Evolutionary conservation across 306 rosid species (phyloP), one percentile per base, ranked within the genome.

Genomic region (Prinsepia uniflora): DNA sequence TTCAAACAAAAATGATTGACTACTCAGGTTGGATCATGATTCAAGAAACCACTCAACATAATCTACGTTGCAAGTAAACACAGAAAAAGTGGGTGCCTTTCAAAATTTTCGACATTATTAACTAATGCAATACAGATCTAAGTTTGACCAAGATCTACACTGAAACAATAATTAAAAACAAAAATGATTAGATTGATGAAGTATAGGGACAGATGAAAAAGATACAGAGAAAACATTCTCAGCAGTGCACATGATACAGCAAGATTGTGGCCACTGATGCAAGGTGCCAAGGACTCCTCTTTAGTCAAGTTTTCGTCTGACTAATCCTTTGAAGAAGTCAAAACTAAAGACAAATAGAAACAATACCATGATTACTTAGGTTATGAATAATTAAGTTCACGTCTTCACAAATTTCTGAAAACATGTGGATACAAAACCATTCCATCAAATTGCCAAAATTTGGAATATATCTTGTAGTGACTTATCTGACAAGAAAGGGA

Each of bases 291-390:
- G 73, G 71, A 67, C 74, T 81, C 78, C 70, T 74, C 65, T 78
- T 87, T 81, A 87, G 36, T 77, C 77, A 64, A 89, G 90, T 76
- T 89, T 89, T 68, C 87, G 84, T 73, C 84, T 89, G 67, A 92
- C 75, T 72, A 92, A 79, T 70, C 98, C 94, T 67, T 80, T 86
- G 88, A 92, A 83, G 81, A 92, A 92, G 81, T 92, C 96, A 70
- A 92, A 87, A 75, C 92, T 87, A 88, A 53, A 61, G 71, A 65
- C 67, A 84, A 83, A 60, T 13, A 50, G 60, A 56, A 68, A 52
- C 63, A 73, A 24, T 63, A 73, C 75, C 45, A 72, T 65, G 48
- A 74, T 53, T 57, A 65, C 19, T 59, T 57, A 40, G 36, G 43
- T 54, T 66, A 17, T 45, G 68, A 60, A 61, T 17, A 39, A 12